Conservation (phyloP, 306 rosid species). For the Dalbergia cochinchinensis region DNA sequence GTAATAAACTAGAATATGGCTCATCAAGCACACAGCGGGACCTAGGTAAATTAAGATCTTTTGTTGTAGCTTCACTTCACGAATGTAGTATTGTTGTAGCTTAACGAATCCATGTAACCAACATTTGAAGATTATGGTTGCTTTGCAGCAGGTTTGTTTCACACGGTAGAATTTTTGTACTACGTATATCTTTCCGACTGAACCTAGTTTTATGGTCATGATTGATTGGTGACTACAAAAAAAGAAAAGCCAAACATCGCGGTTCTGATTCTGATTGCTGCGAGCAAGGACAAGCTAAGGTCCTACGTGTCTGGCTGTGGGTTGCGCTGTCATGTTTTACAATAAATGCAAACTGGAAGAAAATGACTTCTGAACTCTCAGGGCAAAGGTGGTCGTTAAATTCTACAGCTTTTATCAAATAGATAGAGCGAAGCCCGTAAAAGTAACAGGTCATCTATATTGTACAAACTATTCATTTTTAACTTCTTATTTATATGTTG, state of each 20-base stretch:
- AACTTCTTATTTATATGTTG: too few species aligned
- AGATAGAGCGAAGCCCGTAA: neutral
- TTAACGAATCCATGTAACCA: neutral
- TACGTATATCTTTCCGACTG: neutral
- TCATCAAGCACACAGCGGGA: neutral
- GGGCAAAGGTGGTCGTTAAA: conserved; percentile 33
- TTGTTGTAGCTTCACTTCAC: too few species aligned
- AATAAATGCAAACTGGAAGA: conserved; percentile 27
- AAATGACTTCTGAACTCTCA: conserved; percentile 31
- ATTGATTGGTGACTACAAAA: conserved; percentile 20
- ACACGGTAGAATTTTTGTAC: neutral
- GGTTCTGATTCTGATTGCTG: conserved; percentile 38
- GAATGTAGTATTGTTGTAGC: too few species aligned
- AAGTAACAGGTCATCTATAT: too few species aligned
- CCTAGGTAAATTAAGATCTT: neutral
- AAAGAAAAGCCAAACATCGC: conserved; percentile 31
- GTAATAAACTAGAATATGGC: neutral
- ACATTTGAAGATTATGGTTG: neutral
- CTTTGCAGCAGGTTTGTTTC: neutral
- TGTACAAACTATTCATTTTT: too few species aligned
- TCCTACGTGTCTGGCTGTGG: conserved; percentile 43
- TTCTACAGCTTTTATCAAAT: neutral
- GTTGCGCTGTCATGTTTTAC: conserved; percentile 36
- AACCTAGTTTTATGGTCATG: conserved; percentile 11
- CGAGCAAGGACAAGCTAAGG: conserved; percentile 31